Percentiles rank a stretch among this genome's conserved stretches.
Evolutionary conservation across 2,329 filamentous ascomycete species (phyloP).

Genomic region (Ophiocordyceps australis): DNA sequence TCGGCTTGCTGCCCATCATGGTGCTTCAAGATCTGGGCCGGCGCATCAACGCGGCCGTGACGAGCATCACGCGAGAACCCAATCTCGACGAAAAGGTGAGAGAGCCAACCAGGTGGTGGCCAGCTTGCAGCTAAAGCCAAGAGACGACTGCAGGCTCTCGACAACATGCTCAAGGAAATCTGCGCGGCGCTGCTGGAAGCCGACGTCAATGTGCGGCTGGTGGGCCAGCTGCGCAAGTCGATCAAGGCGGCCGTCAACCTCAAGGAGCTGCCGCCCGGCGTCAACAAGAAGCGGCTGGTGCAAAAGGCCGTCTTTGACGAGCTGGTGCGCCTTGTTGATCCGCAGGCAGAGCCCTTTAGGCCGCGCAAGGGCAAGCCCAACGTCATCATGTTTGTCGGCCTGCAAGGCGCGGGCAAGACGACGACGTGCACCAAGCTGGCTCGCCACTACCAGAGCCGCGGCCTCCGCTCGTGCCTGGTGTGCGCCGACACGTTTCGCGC

Average conservation of each 20-base stretch:
- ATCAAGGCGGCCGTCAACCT: constrained; percentile 88
- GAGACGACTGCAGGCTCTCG: constrained; percentile 51
- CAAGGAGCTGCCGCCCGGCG: constrained; percentile 73
- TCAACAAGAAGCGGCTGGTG: constrained; percentile 97
- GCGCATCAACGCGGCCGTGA: constrained; percentile 94
- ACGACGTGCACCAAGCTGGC: constrained; percentile 97
- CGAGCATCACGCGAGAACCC: constrained; percentile 75
- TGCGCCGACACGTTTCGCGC: constrained; percentile 98
- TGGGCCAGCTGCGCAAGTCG: constrained; percentile 78
- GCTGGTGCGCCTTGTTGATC: constrained; percentile 86
- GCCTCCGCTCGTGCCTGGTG: constrained; percentile 83
- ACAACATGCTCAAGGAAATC: constrained; percentile 97
- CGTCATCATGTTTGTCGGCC: constrained; percentile 98
- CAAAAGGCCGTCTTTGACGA: constrained; percentile 97
- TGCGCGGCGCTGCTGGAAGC: constrained; percentile 88
- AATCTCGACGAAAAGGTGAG: constrained; percentile 90
- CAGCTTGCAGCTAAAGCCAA: background rate
- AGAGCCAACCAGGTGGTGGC: background rate
- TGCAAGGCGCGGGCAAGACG: constrained; percentile 95
- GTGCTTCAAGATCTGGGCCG: constrained; percentile 97
- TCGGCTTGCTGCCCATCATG: constrained; percentile 50
- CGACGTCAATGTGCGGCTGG: constrained; percentile 92
- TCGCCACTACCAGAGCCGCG: constrained; percentile 81
- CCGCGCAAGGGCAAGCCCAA: constrained; percentile 92
- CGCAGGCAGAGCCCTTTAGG: constrained; percentile 87